These are phyloP conservation scores for Flaveria floridana DNA, from an alignment of 140 eudicot species.

Conservation along the genomic window DNA sequence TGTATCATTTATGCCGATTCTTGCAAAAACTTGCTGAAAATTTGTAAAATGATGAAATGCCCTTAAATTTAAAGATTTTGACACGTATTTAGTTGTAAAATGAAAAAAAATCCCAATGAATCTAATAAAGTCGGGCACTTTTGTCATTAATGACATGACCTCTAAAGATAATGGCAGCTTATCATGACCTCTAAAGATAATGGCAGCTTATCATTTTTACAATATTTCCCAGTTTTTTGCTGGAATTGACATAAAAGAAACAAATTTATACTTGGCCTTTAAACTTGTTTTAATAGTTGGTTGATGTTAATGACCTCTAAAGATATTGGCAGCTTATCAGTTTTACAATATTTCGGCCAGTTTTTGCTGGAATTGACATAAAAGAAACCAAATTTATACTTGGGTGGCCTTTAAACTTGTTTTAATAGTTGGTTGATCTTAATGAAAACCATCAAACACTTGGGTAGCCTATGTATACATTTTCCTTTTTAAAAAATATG, in stretches of 20 bases:
- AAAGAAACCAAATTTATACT: neutral
- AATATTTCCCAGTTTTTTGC: neutral
- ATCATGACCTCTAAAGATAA: neutral
- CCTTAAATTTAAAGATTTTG: neutral
- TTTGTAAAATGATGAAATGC: neutral
- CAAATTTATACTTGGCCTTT: neutral
- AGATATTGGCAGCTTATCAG: neutral
- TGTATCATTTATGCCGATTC: neutral
- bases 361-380: neutral
- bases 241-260: neutral
- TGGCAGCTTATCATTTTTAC: neutral
- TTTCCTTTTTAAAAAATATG: neutral
- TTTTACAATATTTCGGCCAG: neutral
- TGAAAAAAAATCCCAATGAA: neutral
- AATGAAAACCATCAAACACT: constrained; percentile 4
- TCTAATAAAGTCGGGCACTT: neutral
- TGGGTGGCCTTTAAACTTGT: neutral
- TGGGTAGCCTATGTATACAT: neutral
- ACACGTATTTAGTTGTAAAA: neutral
- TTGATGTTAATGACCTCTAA: neutral
- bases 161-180: too few relatives aligned
- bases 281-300: neutral
- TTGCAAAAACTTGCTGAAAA: neutral
- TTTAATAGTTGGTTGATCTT: neutral
- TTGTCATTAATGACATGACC: neutral